A percentile compares a stretch with the other conserved stretches of the same genome.
These are phyloP conservation scores for Pythium rishiriense DNA, from an alignment of 352 stramenopile species.

Conservation along the genomic window DNA sequence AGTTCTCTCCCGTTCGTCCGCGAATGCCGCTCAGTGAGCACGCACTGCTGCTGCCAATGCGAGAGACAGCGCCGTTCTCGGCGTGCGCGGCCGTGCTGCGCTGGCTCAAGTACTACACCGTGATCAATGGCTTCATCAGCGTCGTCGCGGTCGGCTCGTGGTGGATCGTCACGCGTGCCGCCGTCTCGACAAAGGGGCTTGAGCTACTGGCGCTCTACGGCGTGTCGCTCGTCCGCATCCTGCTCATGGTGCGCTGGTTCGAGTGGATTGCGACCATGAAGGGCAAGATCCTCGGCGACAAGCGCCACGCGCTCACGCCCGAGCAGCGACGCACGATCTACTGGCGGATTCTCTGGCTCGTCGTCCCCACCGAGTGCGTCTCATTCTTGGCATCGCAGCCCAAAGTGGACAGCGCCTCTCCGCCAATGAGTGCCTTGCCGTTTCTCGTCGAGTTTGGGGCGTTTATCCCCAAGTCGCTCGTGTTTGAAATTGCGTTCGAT, in stretches of 20 bases:
- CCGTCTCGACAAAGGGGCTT: constrained; percentile 4
- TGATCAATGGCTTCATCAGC: constrained; percentile 86
- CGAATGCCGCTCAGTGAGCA: background rate
- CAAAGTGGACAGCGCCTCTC: background rate
- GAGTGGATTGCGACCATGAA: constrained; percentile 81
- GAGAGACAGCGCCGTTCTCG: background rate
- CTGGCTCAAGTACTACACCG: constrained; percentile 72
- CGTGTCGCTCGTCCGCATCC: constrained; percentile 51
- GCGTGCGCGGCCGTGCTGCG: constrained; percentile 33
- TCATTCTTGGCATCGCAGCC: constrained; percentile 53
- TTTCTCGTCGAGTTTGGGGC: constrained; percentile 44
- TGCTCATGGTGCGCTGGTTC: constrained; percentile 71
- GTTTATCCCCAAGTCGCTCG: constrained; percentile 85
- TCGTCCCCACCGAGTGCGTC: constrained; percentile 69
- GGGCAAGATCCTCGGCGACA: constrained; percentile 58
- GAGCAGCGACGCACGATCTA: constrained; percentile 52
- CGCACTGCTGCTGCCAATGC: background rate
- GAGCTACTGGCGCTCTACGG: constrained; percentile 40
- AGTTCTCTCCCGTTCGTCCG: background rate
- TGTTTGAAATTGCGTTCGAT: constrained; percentile 86
- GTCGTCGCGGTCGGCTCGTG: constrained; percentile 43
- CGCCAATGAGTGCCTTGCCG: background rate
- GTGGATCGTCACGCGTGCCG: constrained; percentile 10
- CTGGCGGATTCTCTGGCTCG: constrained; percentile 58
- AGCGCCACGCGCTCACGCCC: constrained; percentile 46